A percentile compares a stretch with the other conserved stretches of the same genome.
Evolutionary conservation across 2,329 filamentous ascomycete species (phyloP).

Genomic region (Botryotinia convoluta): DNA sequence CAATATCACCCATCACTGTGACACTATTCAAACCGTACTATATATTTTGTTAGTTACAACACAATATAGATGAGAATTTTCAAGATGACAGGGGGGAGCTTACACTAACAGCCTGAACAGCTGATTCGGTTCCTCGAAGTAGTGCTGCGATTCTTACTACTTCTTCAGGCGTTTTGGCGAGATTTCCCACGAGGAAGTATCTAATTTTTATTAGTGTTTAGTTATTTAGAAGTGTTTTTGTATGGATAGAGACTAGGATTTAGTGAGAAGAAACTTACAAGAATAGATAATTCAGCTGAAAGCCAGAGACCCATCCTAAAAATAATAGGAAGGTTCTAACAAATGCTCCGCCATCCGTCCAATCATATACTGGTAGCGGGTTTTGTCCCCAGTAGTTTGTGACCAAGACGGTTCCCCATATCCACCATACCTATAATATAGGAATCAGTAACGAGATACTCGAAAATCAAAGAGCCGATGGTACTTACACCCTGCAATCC

Average conservation of each 20-base stretch:
- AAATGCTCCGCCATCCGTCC: slow-evolving; percentile 57
- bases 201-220: slow-evolving; percentile 37
- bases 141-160: slow-evolving; percentile 67
- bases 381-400: slow-evolving; percentile 55
- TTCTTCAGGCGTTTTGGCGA: slow-evolving; percentile 60
- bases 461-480: not conserved
- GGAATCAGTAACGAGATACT: not conserved
- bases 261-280: slow-evolving; percentile 45
- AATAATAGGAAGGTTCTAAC: slow-evolving; percentile 65
- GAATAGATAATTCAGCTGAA: slow-evolving; percentile 73
- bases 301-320: slow-evolving; percentile 63
- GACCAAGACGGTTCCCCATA: slow-evolving; percentile 65
- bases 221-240: not conserved
- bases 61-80: not conserved
- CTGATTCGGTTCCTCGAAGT: slow-evolving; percentile 68
- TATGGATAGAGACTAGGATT: not conserved
- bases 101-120: slow-evolving; percentile 66
- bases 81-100: slow-evolving; percentile 26
- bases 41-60: not conserved
- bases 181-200: slow-evolving; percentile 68
- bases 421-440: slow-evolving; percentile 54
- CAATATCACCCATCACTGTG: slow-evolving; percentile 60
- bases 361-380: slow-evolving; percentile 60
- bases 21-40: slow-evolving; percentile 64
- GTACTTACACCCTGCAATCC: slow-evolving; percentile 53